Conservation (phyloP, 495 filamentous ascomycete genomes). For the Talaromyces adpressus region DNA sequence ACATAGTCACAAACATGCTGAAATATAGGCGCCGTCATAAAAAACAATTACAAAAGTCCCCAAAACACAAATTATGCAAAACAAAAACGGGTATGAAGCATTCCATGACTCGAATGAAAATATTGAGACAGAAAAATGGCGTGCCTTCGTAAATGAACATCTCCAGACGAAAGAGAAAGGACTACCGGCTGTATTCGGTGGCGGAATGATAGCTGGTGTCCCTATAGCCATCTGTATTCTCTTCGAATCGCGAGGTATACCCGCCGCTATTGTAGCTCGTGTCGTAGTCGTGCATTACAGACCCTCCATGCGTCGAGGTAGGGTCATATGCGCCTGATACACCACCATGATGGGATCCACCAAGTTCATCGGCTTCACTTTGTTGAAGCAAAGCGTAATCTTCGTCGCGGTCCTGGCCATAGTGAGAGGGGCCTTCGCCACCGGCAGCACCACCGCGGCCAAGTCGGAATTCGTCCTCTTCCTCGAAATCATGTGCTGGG, state of each 20-base stretch:
- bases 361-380: slow-evolving; percentile 36
- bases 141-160: slow-evolving; percentile 6
- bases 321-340: slow-evolving; percentile 35
- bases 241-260: slow-evolving; percentile 33
- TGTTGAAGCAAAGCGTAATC: slow-evolving; percentile 42
- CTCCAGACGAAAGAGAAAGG: not conserved
- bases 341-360: slow-evolving; percentile 28
- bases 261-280: slow-evolving; percentile 41
- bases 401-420: slow-evolving; percentile 33
- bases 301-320: slow-evolving; percentile 23
- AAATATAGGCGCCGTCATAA: not conserved
- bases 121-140: slow-evolving; percentile 6
- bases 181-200: slow-evolving; percentile 1
- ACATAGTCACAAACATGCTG: not conserved
- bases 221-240: slow-evolving; percentile 3
- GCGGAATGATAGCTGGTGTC: slow-evolving; percentile 5
- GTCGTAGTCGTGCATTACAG: slow-evolving; percentile 35
- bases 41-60: not conserved
- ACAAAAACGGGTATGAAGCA: not conserved
- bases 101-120: not conserved
- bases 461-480: slow-evolving; percentile 43
- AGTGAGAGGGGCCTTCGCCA: slow-evolving; percentile 24
- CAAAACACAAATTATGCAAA: not conserved
- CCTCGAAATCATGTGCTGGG: slow-evolving; percentile 40
- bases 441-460: slow-evolving; percentile 29